Conservation (phyloP, 306 rosid genomes). For the Pyrus betulifolia region DNA sequence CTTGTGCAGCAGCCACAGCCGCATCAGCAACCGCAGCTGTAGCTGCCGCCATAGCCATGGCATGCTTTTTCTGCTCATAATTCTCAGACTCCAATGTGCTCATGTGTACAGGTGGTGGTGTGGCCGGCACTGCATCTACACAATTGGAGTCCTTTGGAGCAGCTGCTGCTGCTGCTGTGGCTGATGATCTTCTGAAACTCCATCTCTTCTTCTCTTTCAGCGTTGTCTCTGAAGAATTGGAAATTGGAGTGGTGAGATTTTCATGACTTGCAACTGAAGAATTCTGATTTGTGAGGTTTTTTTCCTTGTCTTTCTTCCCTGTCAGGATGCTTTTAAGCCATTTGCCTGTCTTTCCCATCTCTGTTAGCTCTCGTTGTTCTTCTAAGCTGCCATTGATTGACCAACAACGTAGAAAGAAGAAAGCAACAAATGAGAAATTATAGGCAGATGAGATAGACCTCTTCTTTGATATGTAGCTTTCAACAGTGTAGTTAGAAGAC, state of each 20-base stretch:
- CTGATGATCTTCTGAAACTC: conserved; percentile 87
- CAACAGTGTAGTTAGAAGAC: conserved; percentile 13
- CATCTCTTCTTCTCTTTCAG: conserved; percentile 80
- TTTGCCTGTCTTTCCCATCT: conserved; percentile 79
- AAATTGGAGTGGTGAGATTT: conserved; percentile 44
- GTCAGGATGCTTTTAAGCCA: conserved; percentile 69
- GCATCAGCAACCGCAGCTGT: conserved; percentile 55
- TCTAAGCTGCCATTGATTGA: conserved; percentile 20
- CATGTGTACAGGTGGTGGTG: conserved; percentile 20
- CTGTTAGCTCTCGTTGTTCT: conserved; percentile 11
- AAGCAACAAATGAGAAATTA: conserved; percentile 26
- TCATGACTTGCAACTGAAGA: conserved; percentile 33
- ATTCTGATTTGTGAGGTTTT: conserved; percentile 23
- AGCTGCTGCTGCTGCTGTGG: conserved; percentile 34
- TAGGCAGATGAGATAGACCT: conserved; percentile 22
- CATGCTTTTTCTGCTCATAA: conserved; percentile 54
- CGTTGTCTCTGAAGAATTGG: conserved; percentile 21
- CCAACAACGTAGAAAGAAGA: conserved; percentile 29
- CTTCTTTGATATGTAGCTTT: conserved; percentile 24
- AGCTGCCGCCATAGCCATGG: conserved; percentile 61
- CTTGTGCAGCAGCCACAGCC: conserved; percentile 63
- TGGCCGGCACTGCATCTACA: conserved; percentile 22
- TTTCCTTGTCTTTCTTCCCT: conserved; percentile 62
- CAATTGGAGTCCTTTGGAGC: conserved; percentile 33
- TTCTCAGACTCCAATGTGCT: conserved; percentile 30